phyloP scores from a whole-genome alignment of 371 early-diverging fungal genomes.

The Quaeritorhiza haematococci region DNA sequence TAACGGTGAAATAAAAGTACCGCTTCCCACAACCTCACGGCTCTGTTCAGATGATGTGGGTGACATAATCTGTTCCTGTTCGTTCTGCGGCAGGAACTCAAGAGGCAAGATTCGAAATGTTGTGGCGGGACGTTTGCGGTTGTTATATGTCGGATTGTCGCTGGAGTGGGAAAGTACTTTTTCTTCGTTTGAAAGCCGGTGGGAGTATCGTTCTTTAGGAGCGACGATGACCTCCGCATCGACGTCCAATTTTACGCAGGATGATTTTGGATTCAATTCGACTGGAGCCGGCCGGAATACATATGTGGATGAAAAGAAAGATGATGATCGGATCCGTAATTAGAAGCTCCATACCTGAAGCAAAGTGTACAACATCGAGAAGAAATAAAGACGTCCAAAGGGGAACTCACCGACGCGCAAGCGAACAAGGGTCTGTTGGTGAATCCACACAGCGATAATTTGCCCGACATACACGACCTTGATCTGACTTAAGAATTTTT shows the following conservation, averaged over 20 bases:
- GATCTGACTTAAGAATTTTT: conserved; percentile 69
- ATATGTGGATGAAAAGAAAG: too few species aligned
- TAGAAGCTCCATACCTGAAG: too few species aligned
- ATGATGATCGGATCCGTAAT: too few species aligned
- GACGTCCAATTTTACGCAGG: conserved; percentile 56
- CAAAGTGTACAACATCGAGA: neutral
- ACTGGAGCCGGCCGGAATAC: too few species aligned
- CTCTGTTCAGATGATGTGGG: too few species aligned
- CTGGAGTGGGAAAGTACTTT: neutral
- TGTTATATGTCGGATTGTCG: too few species aligned
- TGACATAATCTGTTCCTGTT: too few species aligned
- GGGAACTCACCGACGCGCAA: conserved; percentile 47
- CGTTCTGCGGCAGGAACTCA: too few species aligned
- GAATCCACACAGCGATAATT: conserved; percentile 69
- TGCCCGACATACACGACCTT: conserved; percentile 64
- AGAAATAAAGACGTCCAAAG: neutral
- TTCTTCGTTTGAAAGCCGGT: neutral
- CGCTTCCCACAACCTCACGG: too few species aligned
- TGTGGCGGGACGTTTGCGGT: too few species aligned
- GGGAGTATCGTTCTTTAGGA: conserved; percentile 52
- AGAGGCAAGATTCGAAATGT: too few species aligned
- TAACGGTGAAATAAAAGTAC: too few species aligned
- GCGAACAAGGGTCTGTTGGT: conserved; percentile 53
- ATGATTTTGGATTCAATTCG: conserved; percentile 49
- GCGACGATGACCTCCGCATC: conserved; percentile 76